Conservation (phyloP, 106 monocot genomes). For the Platanthera guangdongensis region DNA sequence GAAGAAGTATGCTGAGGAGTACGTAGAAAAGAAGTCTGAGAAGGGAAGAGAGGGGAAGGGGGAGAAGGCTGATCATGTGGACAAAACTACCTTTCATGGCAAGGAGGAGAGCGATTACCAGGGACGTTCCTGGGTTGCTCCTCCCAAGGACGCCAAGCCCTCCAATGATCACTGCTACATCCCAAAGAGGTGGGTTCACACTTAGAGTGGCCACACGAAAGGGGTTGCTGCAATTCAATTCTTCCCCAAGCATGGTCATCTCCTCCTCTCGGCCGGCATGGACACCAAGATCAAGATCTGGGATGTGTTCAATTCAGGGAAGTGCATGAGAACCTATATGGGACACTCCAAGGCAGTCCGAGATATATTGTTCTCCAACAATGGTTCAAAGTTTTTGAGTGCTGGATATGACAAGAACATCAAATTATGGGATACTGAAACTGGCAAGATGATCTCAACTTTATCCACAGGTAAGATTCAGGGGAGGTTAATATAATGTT, state of each 20-base stretch:
- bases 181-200: constrained; percentile 78
- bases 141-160: constrained; percentile 91
- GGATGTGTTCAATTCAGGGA: constrained; percentile 88
- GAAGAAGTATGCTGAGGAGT: constrained; percentile 90
- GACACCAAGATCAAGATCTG: constrained; percentile 96
- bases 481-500: no score
- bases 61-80: no score
- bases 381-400: constrained; percentile 83
- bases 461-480: constrained; percentile 94
- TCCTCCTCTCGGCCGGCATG: constrained; percentile 86
- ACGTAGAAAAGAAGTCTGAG: constrained; percentile 85
- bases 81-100: constrained; percentile 95
- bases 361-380: constrained; percentile 87
- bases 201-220: constrained; percentile 91
- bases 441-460: constrained; percentile 88
- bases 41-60: no score
- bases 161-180: constrained; percentile 91
- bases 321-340: constrained; percentile 99
- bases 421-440: constrained; percentile 97
- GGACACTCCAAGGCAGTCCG: constrained; percentile 96
- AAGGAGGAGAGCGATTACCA: constrained; percentile 94
- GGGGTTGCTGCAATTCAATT: constrained; percentile 85
- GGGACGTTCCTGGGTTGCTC: constrained; percentile 81
- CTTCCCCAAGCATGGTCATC: constrained; percentile 81
- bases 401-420: constrained; percentile 94